Base-by-base conservation (phyloP, 305 asterid species). In the Solanum hybrid region DNA sequence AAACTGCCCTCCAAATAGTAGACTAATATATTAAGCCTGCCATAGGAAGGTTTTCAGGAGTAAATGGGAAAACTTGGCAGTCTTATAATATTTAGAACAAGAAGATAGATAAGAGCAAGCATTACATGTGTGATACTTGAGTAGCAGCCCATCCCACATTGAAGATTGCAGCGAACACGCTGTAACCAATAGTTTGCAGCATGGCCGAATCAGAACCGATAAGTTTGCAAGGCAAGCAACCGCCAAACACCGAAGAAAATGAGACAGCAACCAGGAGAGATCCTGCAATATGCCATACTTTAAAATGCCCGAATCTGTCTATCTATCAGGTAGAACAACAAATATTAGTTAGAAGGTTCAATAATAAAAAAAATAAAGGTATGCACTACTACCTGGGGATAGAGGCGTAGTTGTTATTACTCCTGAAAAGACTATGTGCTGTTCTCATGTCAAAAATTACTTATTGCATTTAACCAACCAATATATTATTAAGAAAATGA, bases 111-210 rank as follows among this genome's bases (percentile, higher is more conserved):
- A 78, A 78, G 65, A 83, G 36, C 85, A 90, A 89, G 39, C 70
- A 45, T 91, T 95, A 97, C 99, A 97, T 96, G 94, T 97, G 99
- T 15, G 99, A 96, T 51, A 97, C 98, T 95, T 97, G 98, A 90
- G 99, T 95, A 87, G 98, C 98, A 81, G 99, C 99, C 99, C 99
- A 96, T 82, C 99, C 99, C 9, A 97, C 87, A 89, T 96, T 96
- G 93, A 96, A 97, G 90, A 96, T 89, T 81, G 98, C 98, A 51
- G 98, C 98, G 85, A 96, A 97, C 89, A 93, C 83, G 92, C 98
- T 94, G 91, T 96, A 97, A 77, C 96, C 93, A 90, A 95, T 91
- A 87, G 97, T 97, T 89, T 90, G 93, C 86, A 92, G 51, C 88
- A 94, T 90, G 65, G 92, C 91, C 31, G 98, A 95, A 91, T 91